phyloP scores from a whole-genome alignment of 2,329 filamentous ascomycete species.

The Colletotrichum phormii region DNA sequence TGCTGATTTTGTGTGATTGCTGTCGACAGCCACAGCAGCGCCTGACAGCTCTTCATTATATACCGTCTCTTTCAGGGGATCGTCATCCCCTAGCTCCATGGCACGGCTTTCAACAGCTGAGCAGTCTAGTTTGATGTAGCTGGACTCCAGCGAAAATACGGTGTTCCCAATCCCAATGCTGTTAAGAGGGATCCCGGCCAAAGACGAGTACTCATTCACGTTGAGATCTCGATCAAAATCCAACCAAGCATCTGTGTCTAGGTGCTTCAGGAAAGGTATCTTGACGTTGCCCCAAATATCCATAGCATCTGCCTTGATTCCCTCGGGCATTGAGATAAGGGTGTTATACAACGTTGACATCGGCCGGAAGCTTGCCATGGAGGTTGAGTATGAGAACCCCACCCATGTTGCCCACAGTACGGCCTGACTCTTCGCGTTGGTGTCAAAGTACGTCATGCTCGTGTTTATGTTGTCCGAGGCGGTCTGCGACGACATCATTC shows the following conservation, averaged over 20 bases:
- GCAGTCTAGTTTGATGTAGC: slow-evolving; percentile 22
- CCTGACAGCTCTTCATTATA: background rate
- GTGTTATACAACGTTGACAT: slow-evolving; percentile 29
- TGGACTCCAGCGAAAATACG: slow-evolving; percentile 16
- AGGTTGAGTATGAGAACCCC: too few relatives aligned
- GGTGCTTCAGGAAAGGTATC: slow-evolving; percentile 38
- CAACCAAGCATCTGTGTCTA: background rate
- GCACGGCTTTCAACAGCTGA: background rate
- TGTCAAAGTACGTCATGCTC: background rate
- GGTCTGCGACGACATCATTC: slow-evolving; percentile 8
- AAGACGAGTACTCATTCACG: background rate
- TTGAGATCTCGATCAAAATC: background rate
- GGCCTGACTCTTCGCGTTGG: background rate
- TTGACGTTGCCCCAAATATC: slow-evolving; percentile 45
- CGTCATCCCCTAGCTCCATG: too few relatives aligned
- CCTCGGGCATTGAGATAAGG: slow-evolving; percentile 37
- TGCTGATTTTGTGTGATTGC: too few relatives aligned
- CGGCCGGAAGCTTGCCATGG: background rate
- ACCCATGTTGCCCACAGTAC: background rate
- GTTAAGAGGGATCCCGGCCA: slow-evolving; percentile 13
- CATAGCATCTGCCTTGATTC: slow-evolving; percentile 36
- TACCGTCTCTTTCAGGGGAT: background rate
- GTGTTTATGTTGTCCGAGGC: background rate
- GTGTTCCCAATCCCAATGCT: background rate
- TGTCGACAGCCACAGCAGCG: background rate